Percentiles rank a stretch among this genome's conserved stretches.
Conservation (phyloP, 2,329 filamentous ascomycete species). For the Hypomyces perniciosus region DNA sequence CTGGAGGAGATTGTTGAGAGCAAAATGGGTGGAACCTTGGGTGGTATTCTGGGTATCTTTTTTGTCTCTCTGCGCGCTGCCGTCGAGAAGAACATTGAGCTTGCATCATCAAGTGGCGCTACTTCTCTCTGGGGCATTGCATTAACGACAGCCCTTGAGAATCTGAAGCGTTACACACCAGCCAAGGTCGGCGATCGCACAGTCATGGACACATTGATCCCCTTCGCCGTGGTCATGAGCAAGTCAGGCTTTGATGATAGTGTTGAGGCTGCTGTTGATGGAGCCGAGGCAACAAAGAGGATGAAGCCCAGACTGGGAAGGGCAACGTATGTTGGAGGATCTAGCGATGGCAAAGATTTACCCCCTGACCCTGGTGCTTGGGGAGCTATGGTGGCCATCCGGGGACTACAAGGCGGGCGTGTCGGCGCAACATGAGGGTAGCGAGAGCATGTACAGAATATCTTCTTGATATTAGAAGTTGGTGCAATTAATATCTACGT, state of each 20-base stretch:
- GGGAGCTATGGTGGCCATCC: conserved; percentile 55
- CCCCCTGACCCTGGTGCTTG: conserved; percentile 67
- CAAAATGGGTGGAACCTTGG: conserved; percentile 49
- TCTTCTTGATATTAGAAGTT: neutral
- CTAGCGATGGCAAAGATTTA: conserved; percentile 42
- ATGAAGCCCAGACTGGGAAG: conserved; percentile 61
- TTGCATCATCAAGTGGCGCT: conserved; percentile 26
- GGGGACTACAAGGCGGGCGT: conserved; percentile 30
- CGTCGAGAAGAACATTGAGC: conserved; percentile 32
- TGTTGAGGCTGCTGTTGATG: conserved; percentile 52
- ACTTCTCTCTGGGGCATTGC: conserved; percentile 39
- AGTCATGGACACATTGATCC: conserved; percentile 52
- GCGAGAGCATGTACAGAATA: neutral
- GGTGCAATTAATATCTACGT: neutral
- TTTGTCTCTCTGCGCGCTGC: conserved; percentile 42
- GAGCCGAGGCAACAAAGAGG: conserved; percentile 56
- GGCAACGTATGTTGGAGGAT: conserved; percentile 61
- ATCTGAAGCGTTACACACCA: conserved; percentile 47
- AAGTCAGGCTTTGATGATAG: conserved; percentile 48
- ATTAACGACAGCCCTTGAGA: conserved; percentile 37
- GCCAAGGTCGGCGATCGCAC: conserved; percentile 51
- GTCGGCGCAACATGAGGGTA: conserved; percentile 2
- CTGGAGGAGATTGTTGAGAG: conserved; percentile 51
- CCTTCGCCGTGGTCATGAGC: conserved; percentile 43
- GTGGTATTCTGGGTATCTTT: conserved; percentile 50